A percentile compares a stretch with the other conserved stretches of the same genome.
These are phyloP conservation scores for Fusarium xyrophilum DNA, from an alignment of 2,329 filamentous ascomycete genomes.

Conservation along the genomic window DNA sequence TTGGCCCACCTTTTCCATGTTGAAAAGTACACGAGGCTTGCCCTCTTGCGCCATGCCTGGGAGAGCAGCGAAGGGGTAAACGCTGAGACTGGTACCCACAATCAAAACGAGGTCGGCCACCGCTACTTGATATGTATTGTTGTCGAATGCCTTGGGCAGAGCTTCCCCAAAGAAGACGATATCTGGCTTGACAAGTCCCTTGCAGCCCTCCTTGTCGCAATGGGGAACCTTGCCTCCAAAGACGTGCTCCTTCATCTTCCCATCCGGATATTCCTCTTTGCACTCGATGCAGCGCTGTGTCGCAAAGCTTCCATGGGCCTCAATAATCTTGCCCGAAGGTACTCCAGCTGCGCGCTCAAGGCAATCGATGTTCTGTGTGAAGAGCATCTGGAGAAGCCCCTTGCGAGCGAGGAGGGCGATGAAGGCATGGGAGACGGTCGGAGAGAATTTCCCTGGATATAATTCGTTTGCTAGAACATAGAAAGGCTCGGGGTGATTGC, in stretches of 20 bases:
- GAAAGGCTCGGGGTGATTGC: conserved; percentile 83
- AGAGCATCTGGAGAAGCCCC: conserved; percentile 80
- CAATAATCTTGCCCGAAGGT: conserved; percentile 79
- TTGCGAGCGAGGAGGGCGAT: conserved; percentile 82
- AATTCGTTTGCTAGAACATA: conserved; percentile 91
- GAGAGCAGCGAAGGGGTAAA: conserved; percentile 87
- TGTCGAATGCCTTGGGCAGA: conserved; percentile 53
- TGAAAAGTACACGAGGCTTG: conserved; percentile 83
- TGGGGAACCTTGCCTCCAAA: conserved; percentile 71
- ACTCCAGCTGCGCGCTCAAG: conserved; percentile 88
- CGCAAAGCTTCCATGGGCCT: conserved; percentile 96
- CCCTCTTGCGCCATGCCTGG: conserved; percentile 68
- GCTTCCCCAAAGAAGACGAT: conserved; percentile 93
- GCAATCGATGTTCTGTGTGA: conserved; percentile 98
- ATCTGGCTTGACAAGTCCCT: conserved; percentile 87
- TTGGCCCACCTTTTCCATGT: conserved; percentile 81
- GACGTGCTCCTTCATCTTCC: conserved; percentile 76
- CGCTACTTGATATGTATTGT: conserved; percentile 54
- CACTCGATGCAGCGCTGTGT: conserved; percentile 92
- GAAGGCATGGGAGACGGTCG: conserved; percentile 90
- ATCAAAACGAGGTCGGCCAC: conserved; percentile 81
- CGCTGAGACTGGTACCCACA: conserved; percentile 85
- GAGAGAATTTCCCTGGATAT: conserved; percentile 87
- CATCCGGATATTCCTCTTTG: conserved; percentile 72
- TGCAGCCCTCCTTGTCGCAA: conserved; percentile 68